phyloP scores from a whole-genome alignment of 169 alveolate genomes.

The Plasmodium malariae region DNA sequence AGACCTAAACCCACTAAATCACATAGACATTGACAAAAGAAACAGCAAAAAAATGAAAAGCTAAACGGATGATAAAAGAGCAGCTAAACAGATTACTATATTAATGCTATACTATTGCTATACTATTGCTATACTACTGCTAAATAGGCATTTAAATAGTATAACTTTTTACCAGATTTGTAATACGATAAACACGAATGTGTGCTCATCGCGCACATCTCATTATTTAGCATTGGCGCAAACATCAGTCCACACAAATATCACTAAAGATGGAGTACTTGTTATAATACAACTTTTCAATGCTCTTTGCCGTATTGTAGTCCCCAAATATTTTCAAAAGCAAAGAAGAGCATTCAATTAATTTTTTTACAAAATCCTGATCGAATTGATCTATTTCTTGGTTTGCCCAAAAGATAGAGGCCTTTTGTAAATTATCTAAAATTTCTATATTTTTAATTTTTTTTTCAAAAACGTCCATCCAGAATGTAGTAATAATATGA shows the following conservation, averaged over 20 bases:
- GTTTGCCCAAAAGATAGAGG: constrained; percentile 88
- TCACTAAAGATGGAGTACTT: constrained; percentile 75
- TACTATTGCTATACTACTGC: too few relatives aligned
- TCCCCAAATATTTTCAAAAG: constrained; percentile 70
- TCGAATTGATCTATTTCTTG: constrained; percentile 87
- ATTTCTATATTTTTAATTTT: constrained; percentile 80
- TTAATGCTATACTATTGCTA: too few relatives aligned
- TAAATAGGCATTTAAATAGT: too few relatives aligned
- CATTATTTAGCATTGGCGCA: too few relatives aligned
- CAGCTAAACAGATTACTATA: too few relatives aligned
- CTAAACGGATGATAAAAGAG: too few relatives aligned
- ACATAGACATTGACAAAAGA: too few relatives aligned
- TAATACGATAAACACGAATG: too few relatives aligned
- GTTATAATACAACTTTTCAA: constrained; percentile 72
- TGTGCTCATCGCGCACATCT: too few relatives aligned
- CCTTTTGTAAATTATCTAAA: constrained; percentile 78
- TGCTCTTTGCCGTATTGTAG: constrained; percentile 73
- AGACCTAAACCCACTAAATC: too few relatives aligned
- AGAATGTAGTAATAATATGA: constrained; percentile 85
- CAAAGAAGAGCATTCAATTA: constrained; percentile 73
- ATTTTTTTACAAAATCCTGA: constrained; percentile 78
- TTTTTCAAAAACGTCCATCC: constrained; percentile 86
- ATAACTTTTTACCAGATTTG: too few relatives aligned
- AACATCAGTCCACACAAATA: constrained; percentile 66
- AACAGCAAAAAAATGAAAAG: too few relatives aligned